Base-by-base conservation (phyloP, 257 asterid genomes). In the Solanum piurae region DNA sequence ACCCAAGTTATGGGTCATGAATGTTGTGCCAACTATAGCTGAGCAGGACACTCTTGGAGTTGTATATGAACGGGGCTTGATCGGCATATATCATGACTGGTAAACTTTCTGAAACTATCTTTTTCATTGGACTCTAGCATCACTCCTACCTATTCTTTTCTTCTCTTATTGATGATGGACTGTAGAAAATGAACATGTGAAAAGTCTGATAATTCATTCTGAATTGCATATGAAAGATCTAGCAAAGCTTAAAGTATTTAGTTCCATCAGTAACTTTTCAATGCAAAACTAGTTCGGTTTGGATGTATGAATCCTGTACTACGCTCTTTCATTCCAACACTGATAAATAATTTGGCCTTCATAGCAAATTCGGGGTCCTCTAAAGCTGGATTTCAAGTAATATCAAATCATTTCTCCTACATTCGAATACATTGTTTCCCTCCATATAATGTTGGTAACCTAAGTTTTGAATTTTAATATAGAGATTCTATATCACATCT, bases 31-130 rank as follows among this genome's bases (percentile, higher is more conserved):
- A 64, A 91, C 87, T 3, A 86, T 92, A 9, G 91, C 92, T 60
- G 91, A 87, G 58, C 80, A 40, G 55, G 92, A 92, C 86, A 92
- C 93, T 37, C 86, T 92, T 11, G 94, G 91, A 18, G 91, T 86
- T 71, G 87, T 92, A 38, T 92, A 84, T 34, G 94, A 92, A 76
- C 88, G 92, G 77, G 93, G 93, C 72, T 73, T 91, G 83, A 90
- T 91, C 62, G 93, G 93, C 88, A 88, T 90, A 85, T 91, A 90
- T 27, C 93, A 91, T 87, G 93, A 91, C 60, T 91, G 93, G 93
- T 91, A 88, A 71, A 69, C 86, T 83, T 40, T 86, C 86, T 29
- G 72, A 40, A 25, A 40, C 55, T 29, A 76, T 25, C 31, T 46
- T 75, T 25, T 31, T 11, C 8, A n/a, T 13, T 86, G 68, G 18